These are phyloP conservation scores for Yarrowia porcina DNA, from an alignment of 805 yeast species.

Conservation along the genomic window DNA sequence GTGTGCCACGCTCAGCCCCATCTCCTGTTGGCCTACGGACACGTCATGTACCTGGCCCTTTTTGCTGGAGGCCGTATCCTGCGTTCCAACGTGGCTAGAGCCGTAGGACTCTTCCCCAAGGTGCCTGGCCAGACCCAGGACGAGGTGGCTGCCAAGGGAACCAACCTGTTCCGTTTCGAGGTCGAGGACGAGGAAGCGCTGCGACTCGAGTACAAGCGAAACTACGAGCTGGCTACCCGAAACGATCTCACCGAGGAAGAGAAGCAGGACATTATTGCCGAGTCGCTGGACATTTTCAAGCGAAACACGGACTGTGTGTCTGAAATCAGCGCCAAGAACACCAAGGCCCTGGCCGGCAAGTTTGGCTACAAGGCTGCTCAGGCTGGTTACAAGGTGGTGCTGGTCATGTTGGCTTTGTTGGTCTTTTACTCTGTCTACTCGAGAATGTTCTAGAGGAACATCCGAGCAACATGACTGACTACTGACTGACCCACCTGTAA, in stretches of 20 bases:
- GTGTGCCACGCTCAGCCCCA: slow-evolving; percentile 63
- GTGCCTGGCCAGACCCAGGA: slow-evolving; percentile 62
- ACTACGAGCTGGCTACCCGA: slow-evolving; percentile 74
- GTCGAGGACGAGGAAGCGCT: slow-evolving; percentile 63
- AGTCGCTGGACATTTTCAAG: slow-evolving; percentile 60
- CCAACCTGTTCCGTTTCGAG: slow-evolving; percentile 69
- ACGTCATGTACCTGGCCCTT: slow-evolving; percentile 77
- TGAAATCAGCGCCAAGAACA: slow-evolving; percentile 67
- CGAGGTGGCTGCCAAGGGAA: slow-evolving; percentile 59
- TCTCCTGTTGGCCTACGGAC: slow-evolving; percentile 73
- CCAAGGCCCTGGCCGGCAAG: slow-evolving; percentile 36
- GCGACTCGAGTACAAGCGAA: slow-evolving; percentile 65
- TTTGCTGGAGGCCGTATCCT: slow-evolving; percentile 83
- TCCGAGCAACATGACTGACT: no score
- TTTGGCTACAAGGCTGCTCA: slow-evolving; percentile 28
- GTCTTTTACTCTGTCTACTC: background rate
- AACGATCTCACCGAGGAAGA: slow-evolving; percentile 65
- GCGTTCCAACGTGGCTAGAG: slow-evolving; percentile 61
- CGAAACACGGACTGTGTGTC: slow-evolving; percentile 58
- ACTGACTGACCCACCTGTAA: no score
- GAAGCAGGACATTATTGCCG: slow-evolving; percentile 66
- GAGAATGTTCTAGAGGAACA: background rate
- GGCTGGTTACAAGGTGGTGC: slow-evolving; percentile 1
- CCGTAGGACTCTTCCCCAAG: slow-evolving; percentile 73
- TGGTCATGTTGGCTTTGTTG: background rate